Evolutionary conservation across 1,284 basidiomycete genomes (phyloP).

Genomic region (Amylostereum chailletii): DNA sequence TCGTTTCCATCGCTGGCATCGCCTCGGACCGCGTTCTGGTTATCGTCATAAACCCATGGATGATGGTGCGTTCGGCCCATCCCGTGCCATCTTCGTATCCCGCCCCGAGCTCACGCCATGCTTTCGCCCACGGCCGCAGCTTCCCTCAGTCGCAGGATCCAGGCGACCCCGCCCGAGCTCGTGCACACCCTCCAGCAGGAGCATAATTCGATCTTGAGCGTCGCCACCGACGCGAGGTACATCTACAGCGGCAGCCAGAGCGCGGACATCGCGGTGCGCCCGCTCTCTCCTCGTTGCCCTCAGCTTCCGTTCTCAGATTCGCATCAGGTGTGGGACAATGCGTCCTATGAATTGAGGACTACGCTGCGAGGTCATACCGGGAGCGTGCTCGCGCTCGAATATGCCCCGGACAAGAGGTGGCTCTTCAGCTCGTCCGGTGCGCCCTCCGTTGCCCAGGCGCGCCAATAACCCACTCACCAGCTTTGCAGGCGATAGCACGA

Average conservation of each 20-base stretch:
- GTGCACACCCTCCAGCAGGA: constrained; percentile 65
- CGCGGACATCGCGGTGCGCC: constrained; percentile 61
- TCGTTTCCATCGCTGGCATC: too few species aligned
- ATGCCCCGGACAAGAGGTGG: constrained; percentile 73
- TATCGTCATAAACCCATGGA: too few species aligned
- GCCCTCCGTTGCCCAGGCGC: constrained; percentile 13
- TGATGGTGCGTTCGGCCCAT: too few species aligned
- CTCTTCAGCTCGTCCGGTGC: constrained; percentile 77
- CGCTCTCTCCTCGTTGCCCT: neutral
- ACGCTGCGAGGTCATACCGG: constrained; percentile 80
- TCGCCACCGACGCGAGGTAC: constrained; percentile 63
- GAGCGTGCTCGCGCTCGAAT: constrained; percentile 77
- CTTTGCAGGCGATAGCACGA: constrained; percentile 69
- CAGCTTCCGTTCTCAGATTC: neutral
- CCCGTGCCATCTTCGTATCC: neutral
- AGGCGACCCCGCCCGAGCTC: constrained; percentile 35
- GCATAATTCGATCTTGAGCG: constrained; percentile 64
- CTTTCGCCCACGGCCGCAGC: constrained; percentile 25
- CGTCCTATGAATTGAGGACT: constrained; percentile 59
- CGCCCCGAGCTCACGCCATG: constrained; percentile 1
- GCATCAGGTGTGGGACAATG: constrained; percentile 74
- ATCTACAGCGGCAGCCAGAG: constrained; percentile 85
- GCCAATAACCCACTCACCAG: constrained; percentile 1
- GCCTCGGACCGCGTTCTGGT: too few species aligned
- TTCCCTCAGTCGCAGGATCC: constrained; percentile 46